These are phyloP conservation scores for Picea abies DNA, from an alignment of 83 land plant species.

Conservation along the genomic window DNA sequence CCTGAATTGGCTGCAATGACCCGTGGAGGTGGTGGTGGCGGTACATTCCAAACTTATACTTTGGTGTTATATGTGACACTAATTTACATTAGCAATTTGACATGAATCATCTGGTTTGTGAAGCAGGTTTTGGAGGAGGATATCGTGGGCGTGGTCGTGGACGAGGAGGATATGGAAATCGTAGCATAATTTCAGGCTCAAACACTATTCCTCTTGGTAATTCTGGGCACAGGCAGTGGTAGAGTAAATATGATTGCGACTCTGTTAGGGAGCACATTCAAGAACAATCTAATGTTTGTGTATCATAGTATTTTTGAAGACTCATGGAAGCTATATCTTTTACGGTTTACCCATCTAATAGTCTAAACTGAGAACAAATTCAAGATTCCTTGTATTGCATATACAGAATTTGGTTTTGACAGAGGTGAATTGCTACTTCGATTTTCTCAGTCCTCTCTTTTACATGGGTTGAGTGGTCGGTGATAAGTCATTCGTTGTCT, in stretches of 20 bases:
- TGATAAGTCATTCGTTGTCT: too few species aligned
- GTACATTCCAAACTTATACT: constrained; percentile 17
- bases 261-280: too few species aligned
- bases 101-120: neutral
- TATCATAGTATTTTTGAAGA: too few species aligned
- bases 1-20: constrained; percentile 68
- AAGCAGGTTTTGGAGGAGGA: constrained; percentile 50
- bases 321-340: too few species aligned
- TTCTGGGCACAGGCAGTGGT: constrained; percentile 40
- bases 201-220: constrained; percentile 66
- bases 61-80: neutral
- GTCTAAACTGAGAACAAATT: too few species aligned
- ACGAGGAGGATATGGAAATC: constrained; percentile 40
- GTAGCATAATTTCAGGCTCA: constrained; percentile 53
- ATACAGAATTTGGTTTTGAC: too few species aligned
- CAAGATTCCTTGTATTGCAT: too few species aligned
- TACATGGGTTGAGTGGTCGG: too few species aligned
- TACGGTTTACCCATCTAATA: too few species aligned
- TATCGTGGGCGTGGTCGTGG: constrained; percentile 43
- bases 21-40: constrained; percentile 34
- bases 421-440: too few species aligned
- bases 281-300: too few species aligned
- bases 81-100: neutral
- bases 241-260: constrained; percentile 4
- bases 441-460: too few species aligned